A percentile compares a stretch with the other conserved stretches of the same genome.
Conservation (phyloP, 83 land plant genomes). For the Thuja plicata region DNA sequence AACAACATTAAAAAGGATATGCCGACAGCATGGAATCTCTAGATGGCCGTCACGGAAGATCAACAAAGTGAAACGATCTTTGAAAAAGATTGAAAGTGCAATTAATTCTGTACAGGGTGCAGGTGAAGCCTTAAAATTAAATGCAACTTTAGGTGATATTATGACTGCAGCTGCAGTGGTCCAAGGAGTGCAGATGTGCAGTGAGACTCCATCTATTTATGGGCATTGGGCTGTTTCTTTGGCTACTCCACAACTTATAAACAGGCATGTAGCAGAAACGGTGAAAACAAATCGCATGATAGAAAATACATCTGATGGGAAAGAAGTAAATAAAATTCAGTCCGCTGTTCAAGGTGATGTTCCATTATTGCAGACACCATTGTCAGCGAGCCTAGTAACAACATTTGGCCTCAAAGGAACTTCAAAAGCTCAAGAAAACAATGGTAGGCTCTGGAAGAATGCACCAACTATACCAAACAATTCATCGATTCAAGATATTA, state of each 20-base stretch:
- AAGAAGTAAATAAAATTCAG: neutral
- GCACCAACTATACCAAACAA: neutral
- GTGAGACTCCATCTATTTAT: constrained; percentile 10
- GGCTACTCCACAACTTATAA: neutral
- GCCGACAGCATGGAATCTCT: constrained; percentile 75
- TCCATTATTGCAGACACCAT: neutral
- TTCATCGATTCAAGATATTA: neutral
- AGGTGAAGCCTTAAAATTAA: constrained; percentile 18
- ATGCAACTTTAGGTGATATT: constrained; percentile 19
- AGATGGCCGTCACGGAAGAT: constrained; percentile 82
- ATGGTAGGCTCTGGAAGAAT: neutral
- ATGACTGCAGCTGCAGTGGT: constrained; percentile 20
- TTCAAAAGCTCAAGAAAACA: neutral
- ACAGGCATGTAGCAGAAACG: neutral
- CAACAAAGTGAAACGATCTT: constrained; percentile 69
- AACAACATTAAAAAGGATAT: constrained; percentile 79
- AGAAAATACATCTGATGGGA: neutral
- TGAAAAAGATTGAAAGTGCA: constrained; percentile 52
- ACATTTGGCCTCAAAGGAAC: neutral
- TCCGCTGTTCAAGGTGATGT: neutral
- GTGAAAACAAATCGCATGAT: neutral
- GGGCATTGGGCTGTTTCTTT: constrained; percentile 12
- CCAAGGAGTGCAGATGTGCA: constrained; percentile 1
- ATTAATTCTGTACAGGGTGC: constrained; percentile 47
- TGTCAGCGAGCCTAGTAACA: neutral